phyloP scores from a whole-genome alignment of 106 monocot species.

The Dactylorhiza incarnata region DNA sequence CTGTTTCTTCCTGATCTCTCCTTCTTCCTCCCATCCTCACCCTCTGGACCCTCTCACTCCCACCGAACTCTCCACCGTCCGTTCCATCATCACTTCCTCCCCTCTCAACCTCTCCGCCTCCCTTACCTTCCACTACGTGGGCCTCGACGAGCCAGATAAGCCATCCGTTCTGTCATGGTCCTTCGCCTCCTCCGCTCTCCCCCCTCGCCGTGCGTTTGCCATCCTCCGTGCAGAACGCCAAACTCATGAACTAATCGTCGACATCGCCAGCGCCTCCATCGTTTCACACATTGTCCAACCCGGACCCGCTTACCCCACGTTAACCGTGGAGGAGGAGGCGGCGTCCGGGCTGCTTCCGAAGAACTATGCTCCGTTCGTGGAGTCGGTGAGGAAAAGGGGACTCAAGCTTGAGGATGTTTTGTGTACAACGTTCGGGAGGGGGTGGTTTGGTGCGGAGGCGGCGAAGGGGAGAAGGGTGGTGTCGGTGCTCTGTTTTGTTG shows the following conservation, averaged over 20 bases:
- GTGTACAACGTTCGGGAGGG: slow-evolving; percentile 41
- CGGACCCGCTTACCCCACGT: slow-evolving; percentile 39
- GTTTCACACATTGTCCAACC: slow-evolving; percentile 20
- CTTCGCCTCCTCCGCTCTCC: neutral
- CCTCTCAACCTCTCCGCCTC: slow-evolving; percentile 14
- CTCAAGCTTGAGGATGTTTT: slow-evolving; percentile 31
- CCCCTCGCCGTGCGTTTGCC: slow-evolving; percentile 39
- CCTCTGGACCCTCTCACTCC: slow-evolving; percentile 51
- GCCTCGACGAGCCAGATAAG: slow-evolving; percentile 75
- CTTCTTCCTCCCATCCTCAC: slow-evolving; percentile 8
- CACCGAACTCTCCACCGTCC: slow-evolving; percentile 32
- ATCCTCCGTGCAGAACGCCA: slow-evolving; percentile 28
- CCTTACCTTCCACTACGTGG: slow-evolving; percentile 65
- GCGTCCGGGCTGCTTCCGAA: slow-evolving; percentile 31
- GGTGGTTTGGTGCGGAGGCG: slow-evolving; percentile 58
- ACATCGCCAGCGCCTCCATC: slow-evolving; percentile 24
- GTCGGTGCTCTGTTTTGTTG: slow-evolving; percentile 35
- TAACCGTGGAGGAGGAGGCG: slow-evolving; percentile 41
- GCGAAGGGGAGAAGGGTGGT: slow-evolving; percentile 19
- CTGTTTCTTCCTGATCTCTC: neutral
- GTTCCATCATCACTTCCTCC: slow-evolving; percentile 24
- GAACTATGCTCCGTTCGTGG: slow-evolving; percentile 48
- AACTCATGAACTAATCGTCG: slow-evolving; percentile 42
- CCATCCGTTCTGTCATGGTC: slow-evolving; percentile 27
- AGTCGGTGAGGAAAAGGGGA: slow-evolving; percentile 39